Evolutionary conservation across 768 basidiomycete genomes (phyloP).

Genomic region (Lactarius sp.): DNA sequence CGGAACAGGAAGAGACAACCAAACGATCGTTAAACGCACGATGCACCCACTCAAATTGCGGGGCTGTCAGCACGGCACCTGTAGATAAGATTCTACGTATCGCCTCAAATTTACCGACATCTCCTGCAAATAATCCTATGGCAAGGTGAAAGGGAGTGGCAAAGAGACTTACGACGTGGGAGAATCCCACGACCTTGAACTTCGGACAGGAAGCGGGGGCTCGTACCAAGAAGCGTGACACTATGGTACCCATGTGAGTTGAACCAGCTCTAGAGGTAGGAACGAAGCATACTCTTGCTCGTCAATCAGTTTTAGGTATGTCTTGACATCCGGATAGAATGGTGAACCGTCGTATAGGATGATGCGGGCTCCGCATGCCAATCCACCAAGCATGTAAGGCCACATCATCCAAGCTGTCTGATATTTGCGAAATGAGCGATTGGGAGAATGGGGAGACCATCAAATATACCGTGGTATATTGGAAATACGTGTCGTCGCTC

Average conservation of each 20-base stretch:
- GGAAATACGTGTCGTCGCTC: slow-evolving; percentile 58
- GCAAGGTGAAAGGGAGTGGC: background rate
- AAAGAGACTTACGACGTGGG: slow-evolving; percentile 33
- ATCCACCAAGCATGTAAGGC: slow-evolving; percentile 55
- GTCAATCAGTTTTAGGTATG: slow-evolving; percentile 53
- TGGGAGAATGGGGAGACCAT: background rate
- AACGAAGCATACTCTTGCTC: slow-evolving; percentile 45
- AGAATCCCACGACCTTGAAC: slow-evolving; percentile 50
- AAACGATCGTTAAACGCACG: slow-evolving; percentile 49
- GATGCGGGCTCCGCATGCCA: slow-evolving; percentile 49
- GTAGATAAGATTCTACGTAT: slow-evolving; percentile 51
- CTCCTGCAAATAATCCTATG: slow-evolving; percentile 25
- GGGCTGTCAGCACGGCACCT: slow-evolving; percentile 60
- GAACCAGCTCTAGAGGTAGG: background rate
- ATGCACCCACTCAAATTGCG: slow-evolving; percentile 60
- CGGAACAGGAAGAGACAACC: slow-evolving; percentile 52
- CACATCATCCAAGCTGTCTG: slow-evolving; percentile 85
- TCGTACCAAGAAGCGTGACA: slow-evolving; percentile 43
- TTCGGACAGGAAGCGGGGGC: slow-evolving; percentile 63
- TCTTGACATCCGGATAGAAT: slow-evolving; percentile 51
- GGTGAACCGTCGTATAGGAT: slow-evolving; percentile 67
- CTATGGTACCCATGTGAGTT: slow-evolving; percentile 27
- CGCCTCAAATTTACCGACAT: too few relatives aligned
- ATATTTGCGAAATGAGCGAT: background rate
- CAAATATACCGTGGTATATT: slow-evolving; percentile 59